These are phyloP conservation scores for Lagenidium sp. DNA, from an alignment of 352 stramenopile species.

Conservation along the genomic window DNA sequence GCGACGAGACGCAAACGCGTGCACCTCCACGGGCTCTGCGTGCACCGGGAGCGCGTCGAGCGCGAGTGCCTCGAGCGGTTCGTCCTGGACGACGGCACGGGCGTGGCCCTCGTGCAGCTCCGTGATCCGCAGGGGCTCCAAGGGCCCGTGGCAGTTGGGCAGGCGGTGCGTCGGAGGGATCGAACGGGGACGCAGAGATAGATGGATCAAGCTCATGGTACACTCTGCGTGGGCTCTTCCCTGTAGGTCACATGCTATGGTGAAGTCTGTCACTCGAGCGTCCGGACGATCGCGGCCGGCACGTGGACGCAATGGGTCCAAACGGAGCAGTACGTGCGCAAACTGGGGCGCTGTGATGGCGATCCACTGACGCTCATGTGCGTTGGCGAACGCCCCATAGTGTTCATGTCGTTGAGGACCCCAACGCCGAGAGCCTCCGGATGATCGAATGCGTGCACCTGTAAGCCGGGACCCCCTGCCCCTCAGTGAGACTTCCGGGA, in stretches of 20 bases:
- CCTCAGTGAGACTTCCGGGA: no score
- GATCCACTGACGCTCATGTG: no score
- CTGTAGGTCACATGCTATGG: neutral
- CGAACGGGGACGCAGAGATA: no score
- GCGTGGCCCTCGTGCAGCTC: slow-evolving; percentile 8
- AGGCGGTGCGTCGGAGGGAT: slow-evolving; percentile 10
- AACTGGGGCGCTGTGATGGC: no score
- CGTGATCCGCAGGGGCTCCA: neutral
- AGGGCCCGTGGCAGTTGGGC: no score
- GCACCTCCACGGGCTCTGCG: slow-evolving; percentile 11
- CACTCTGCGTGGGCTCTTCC: no score
- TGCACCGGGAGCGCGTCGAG: slow-evolving; percentile 6
- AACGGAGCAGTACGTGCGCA: neutral
- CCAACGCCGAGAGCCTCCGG: slow-evolving; percentile 46
- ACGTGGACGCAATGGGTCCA: slow-evolving; percentile 13
- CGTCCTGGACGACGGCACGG: slow-evolving; percentile 12
- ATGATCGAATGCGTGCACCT: slow-evolving; percentile 51
- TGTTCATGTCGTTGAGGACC: slow-evolving; percentile 31
- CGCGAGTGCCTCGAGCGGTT: neutral
- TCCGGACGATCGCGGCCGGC: slow-evolving; percentile 6
- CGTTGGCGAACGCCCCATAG: no score
- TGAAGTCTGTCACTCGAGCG: neutral
- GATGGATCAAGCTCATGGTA: no score
- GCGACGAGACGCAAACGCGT: slow-evolving; percentile 7
- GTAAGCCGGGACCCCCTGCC: no score